These are phyloP conservation scores for Didymella segeticola DNA, from an alignment of 2,329 filamentous ascomycete species.

Conservation along the genomic window DNA sequence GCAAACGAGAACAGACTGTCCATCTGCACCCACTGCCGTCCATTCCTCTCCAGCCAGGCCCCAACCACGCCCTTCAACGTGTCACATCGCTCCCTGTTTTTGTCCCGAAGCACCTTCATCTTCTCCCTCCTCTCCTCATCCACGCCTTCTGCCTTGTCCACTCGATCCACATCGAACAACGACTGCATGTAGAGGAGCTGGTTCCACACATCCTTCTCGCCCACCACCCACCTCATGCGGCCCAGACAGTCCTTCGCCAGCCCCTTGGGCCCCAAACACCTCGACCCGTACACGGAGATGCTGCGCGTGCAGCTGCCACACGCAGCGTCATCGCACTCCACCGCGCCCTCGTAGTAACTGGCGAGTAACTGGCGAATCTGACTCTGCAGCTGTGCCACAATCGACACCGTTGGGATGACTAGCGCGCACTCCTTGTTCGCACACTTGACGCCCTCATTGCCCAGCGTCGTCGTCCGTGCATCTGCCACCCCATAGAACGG, in stretches of 20 bases:
- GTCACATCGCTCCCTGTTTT: slow-evolving; percentile 80
- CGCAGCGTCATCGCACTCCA: slow-evolving; percentile 86
- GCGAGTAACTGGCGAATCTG: slow-evolving; percentile 80
- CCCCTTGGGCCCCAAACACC: slow-evolving; percentile 86
- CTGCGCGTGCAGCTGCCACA: slow-evolving; percentile 88
- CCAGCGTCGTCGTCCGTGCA: slow-evolving; percentile 55
- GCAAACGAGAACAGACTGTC: slow-evolving; percentile 78
- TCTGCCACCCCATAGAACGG: slow-evolving; percentile 76
- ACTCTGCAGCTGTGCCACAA: slow-evolving; percentile 86
- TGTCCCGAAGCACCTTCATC: slow-evolving; percentile 72
- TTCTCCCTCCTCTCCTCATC: slow-evolving; percentile 61
- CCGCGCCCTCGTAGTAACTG: slow-evolving; percentile 90
- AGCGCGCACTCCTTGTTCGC: slow-evolving; percentile 67
- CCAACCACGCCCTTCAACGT: slow-evolving; percentile 81
- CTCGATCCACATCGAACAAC: slow-evolving; percentile 90
- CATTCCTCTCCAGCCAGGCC: slow-evolving; percentile 86
- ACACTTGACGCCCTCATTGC: slow-evolving; percentile 78
- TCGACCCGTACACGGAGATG: slow-evolving; percentile 89
- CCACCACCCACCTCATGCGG: slow-evolving; percentile 85
- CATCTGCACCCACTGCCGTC: slow-evolving; percentile 93
- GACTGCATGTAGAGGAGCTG: slow-evolving; percentile 87
- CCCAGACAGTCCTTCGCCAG: slow-evolving; percentile 85
- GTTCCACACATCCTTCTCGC: slow-evolving; percentile 91
- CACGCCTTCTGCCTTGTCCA: slow-evolving; percentile 60
- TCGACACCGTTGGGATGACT: slow-evolving; percentile 70